phyloP scores from a whole-genome alignment of 2,329 filamentous ascomycete species.

The Zalaria sp. region DNA sequence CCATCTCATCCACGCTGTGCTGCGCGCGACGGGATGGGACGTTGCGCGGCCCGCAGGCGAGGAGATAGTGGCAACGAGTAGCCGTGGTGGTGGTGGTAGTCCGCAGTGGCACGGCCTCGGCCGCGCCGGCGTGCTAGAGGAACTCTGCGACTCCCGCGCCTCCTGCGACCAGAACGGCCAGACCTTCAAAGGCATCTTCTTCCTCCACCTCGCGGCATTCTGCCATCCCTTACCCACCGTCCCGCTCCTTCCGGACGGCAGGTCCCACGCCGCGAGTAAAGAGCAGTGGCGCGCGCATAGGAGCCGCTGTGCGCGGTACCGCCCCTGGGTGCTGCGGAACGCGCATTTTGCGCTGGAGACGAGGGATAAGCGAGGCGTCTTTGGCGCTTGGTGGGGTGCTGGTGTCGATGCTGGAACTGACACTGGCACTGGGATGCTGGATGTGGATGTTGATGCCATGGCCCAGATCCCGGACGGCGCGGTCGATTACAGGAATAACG shows the following conservation, averaged over 20 bases:
- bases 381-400: constrained; percentile 75
- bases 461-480: constrained; percentile 25
- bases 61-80: constrained; percentile 10
- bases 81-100: too few species aligned
- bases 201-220: constrained; percentile 72
- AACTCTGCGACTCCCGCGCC: constrained; percentile 61
- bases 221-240: constrained; percentile 48
- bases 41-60: constrained; percentile 21
- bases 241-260: constrained; percentile 25
- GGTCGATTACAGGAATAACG: constrained; percentile 32
- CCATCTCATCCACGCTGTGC: constrained; percentile 56
- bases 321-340: constrained; percentile 62
- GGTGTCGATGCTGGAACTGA: neutral
- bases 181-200: constrained; percentile 91
- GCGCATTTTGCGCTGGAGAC: constrained; percentile 58
- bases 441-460: neutral
- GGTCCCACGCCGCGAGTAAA: constrained; percentile 23
- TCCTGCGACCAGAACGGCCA: constrained; percentile 72
- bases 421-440: too few species aligned
- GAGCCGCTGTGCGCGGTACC: constrained; percentile 49
- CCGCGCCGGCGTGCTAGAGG: constrained; percentile 64
- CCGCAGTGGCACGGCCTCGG: constrained; percentile 58
- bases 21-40: constrained; percentile 64
- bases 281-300: constrained; percentile 32
- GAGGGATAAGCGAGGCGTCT: constrained; percentile 51